These are phyloP conservation scores for Silene uniflora DNA, from an alignment of 148 eudicot species.

Conservation along the genomic window DNA sequence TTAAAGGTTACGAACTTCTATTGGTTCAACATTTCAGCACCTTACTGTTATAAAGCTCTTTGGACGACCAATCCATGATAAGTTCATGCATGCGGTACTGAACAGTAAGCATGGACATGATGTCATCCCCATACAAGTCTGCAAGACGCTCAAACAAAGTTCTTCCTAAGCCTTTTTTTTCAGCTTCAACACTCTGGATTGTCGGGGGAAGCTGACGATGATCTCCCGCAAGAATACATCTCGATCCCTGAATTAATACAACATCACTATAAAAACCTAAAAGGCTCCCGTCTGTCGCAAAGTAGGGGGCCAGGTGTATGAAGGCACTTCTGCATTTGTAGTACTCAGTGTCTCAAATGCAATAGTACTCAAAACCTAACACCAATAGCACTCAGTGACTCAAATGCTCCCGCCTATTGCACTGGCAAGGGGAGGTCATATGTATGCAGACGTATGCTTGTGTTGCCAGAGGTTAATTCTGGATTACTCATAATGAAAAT, in stretches of 20 bases:
- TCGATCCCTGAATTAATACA: slow-evolving; percentile 59
- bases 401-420: not conserved
- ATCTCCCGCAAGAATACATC: slow-evolving; percentile 83
- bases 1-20: not conserved
- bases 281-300: not conserved
- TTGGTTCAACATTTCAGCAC: slow-evolving; percentile 32
- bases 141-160: slow-evolving; percentile 96
- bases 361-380: too few species aligned
- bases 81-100: slow-evolving; percentile 99
- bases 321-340: not conserved
- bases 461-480: not conserved
- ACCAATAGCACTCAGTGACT: not conserved
- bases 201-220: slow-evolving; percentile 97
- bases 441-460: not conserved
- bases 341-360: too few species aligned
- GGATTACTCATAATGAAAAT: not conserved
- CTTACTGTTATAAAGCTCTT: slow-evolving; percentile 85
- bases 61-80: slow-evolving; percentile 92
- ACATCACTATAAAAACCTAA: not conserved
- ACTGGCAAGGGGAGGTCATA: not conserved
- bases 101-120: slow-evolving; percentile 92
- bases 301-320: not conserved
- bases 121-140: slow-evolving; percentile 83
- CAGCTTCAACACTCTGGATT: slow-evolving; percentile 89
- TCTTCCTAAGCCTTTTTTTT: slow-evolving; percentile 88